Evolutionary conservation across 2,329 filamentous ascomycete genomes (phyloP).

Genomic region (Fusarium nygamai): DNA sequence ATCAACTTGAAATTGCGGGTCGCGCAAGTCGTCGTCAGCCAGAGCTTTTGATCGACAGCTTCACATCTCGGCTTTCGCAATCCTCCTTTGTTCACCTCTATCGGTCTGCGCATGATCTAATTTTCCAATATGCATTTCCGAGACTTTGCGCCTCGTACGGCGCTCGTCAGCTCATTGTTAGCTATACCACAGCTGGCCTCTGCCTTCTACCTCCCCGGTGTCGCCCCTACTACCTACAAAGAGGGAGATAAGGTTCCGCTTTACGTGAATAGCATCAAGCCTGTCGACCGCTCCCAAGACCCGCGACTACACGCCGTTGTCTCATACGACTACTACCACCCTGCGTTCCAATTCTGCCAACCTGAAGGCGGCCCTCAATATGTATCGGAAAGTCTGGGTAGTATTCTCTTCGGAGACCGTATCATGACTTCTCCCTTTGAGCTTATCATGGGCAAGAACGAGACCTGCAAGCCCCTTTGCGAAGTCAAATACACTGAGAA

Average conservation of each 20-base stretch:
- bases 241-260: slow-evolving; percentile 82
- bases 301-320: slow-evolving; percentile 90
- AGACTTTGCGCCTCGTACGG: slow-evolving; percentile 56
- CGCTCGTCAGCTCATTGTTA: slow-evolving; percentile 61
- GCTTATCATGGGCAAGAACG: slow-evolving; percentile 85
- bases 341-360: slow-evolving; percentile 86
- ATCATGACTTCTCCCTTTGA: slow-evolving; percentile 98
- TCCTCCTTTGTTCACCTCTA: slow-evolving; percentile 5
- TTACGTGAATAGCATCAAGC: slow-evolving; percentile 92
- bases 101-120: slow-evolving; percentile 44
- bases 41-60: slow-evolving; percentile 18
- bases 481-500: slow-evolving; percentile 69
- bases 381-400: slow-evolving; percentile 85
- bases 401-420: slow-evolving; percentile 95
- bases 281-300: slow-evolving; percentile 80
- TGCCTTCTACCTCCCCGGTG: slow-evolving; percentile 95
- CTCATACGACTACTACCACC: slow-evolving; percentile 95
- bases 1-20: slow-evolving; percentile 3
- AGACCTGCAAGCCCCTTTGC: slow-evolving; percentile 87
- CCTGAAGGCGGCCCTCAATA: slow-evolving; percentile 80
- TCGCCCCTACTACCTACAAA: slow-evolving; percentile 93
- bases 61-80: slow-evolving; percentile 27
- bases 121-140: slow-evolving; percentile 56
- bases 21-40: slow-evolving; percentile 40
- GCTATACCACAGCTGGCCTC: slow-evolving; percentile 64